Base-by-base conservation (phyloP, 345 rosid species). In the Limnanthes douglasii region DNA sequence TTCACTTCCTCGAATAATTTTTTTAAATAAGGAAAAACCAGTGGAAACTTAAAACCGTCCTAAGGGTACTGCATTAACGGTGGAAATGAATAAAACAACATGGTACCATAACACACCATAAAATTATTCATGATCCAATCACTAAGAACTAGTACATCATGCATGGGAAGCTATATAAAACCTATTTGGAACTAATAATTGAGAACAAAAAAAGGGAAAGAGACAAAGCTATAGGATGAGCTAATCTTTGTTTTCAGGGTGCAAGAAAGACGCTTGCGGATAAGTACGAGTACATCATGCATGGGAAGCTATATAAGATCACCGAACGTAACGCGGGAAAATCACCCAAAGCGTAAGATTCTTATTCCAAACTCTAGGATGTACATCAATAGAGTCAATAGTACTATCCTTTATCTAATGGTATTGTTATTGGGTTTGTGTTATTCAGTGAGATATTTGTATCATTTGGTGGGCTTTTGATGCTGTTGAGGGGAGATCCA, bases 121-220 rank as follows among this genome's bases (percentile, higher is more conserved):
- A n/a, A n/a, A n/a, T n/a, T n/a, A n/a, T n/a, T n/a, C n/a, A n/a
- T n/a, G n/a, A n/a, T n/a, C n/a, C n/a, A n/a, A n/a, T n/a, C n/a
- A n/a, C n/a, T 42, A 85, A 85, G 64, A 80, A 69, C 8, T 90
- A 85, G 33, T 85, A 85, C 45, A 60, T 80, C 8, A 85, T 85
- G 96, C 86, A 85, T 28, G 90, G 93, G 48, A 85, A 85, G 64
- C 60, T 85, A 21, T 85, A 77, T 72, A 76, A 79, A 73, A 72
- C 80, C 43, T n/a, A n/a, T n/a, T n/a, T n/a, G n/a, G n/a, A n/a
- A n/a, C n/a, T n/a, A n/a, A n/a, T n/a, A n/a, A n/a, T n/a, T n/a
- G n/a, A n/a, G n/a, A n/a, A n/a, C n/a, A n/a, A n/a, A n/a, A n/a
- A n/a, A n/a, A n/a, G n/a, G n/a, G n/a, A n/a, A n/a, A n/a, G n/a